Conservation (phyloP, 2,329 filamentous ascomycete genomes). For the Aciculosporium take region DNA sequence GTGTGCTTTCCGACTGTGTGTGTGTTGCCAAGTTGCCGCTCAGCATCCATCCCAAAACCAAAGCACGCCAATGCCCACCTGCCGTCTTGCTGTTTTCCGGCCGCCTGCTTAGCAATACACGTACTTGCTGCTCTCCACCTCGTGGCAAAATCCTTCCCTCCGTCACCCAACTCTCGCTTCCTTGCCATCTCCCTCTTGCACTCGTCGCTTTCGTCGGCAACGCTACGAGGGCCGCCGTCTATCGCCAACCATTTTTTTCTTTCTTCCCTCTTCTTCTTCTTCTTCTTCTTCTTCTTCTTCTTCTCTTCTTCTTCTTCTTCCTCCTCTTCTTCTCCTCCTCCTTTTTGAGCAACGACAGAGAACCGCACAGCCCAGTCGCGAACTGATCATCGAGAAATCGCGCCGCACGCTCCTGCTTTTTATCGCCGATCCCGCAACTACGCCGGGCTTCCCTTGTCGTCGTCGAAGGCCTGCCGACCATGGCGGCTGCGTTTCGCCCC, state of each 20-base stretch:
- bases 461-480: constrained; percentile 11
- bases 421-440: too few relatives aligned
- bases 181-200: constrained; percentile 6
- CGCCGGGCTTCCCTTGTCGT: too few relatives aligned
- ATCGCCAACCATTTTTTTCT: background rate
- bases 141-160: constrained; percentile 4
- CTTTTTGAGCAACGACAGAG: too few relatives aligned
- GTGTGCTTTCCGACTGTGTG: background rate
- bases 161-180: constrained; percentile 7
- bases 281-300: too few relatives aligned
- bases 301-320: too few relatives aligned
- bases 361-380: too few relatives aligned
- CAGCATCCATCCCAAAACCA: too few relatives aligned
- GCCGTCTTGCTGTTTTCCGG: constrained; percentile 2
- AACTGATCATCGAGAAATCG: too few relatives aligned
- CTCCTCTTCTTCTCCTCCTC: too few relatives aligned
- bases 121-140: constrained; percentile 7
- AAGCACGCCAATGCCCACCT: constrained; percentile 1
- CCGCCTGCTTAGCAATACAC: constrained; percentile 5
- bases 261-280: too few relatives aligned
- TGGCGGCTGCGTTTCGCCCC: constrained; percentile 35
- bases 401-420: too few relatives aligned
- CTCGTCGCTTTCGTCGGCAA: constrained; percentile 1
- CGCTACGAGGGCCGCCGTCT: constrained; percentile 11
- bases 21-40: too few relatives aligned